Conservation (phyloP, 129 eudicot species). For the Helianthus annuus region HanXRQr2.0-SUNRISE NC_035447.2:103951133-103951632, state of each 20-base stretch:
- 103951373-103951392: neutral
- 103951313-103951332: too few species aligned
- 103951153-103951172: too few species aligned
- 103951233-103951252: too few species aligned
- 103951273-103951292: too few species aligned
- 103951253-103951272: too few species aligned
- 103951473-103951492: neutral
- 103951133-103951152: too few species aligned
- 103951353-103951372: neutral
- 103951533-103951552: conserved; percentile 22
- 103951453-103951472: too few species aligned
- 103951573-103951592: conserved; percentile 50
- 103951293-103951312: too few species aligned
- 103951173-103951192: too few species aligned
- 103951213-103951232: too few species aligned
- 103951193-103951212: too few species aligned
- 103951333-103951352: neutral
- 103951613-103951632: conserved; percentile 59
- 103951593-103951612: conserved; percentile 67
- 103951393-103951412: neutral
- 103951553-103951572: neutral
- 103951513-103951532: neutral
- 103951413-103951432: neutral
- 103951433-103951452: too few species aligned
- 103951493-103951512: neutral